These are phyloP conservation scores for Metschnikowia amazonensis DNA, from an alignment of 805 yeast species.

Conservation along the genomic window DNA sequence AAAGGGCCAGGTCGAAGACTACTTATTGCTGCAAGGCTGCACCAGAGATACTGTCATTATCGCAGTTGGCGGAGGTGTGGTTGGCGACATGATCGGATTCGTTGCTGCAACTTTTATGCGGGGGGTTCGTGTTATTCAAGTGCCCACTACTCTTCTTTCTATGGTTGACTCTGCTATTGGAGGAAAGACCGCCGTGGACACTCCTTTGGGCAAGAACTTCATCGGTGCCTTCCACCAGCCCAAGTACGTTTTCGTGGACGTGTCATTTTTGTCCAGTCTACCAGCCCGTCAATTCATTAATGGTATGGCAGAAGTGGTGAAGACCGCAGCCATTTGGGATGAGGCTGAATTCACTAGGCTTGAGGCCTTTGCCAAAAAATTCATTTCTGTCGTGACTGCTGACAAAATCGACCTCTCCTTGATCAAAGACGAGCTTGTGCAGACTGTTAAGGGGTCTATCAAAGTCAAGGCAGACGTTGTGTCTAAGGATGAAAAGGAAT, in stretches of 20 bases:
- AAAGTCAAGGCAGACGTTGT: constrained; percentile 93
- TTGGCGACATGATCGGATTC: constrained; percentile 98
- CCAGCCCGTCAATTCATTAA: constrained; percentile 94
- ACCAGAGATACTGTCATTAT: constrained; percentile 92
- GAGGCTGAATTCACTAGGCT: constrained; percentile 81
- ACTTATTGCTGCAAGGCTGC: constrained; percentile 74
- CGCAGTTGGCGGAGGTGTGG: constrained; percentile 97
- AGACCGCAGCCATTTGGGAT: constrained; percentile 98
- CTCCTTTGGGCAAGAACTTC: constrained; percentile 92
- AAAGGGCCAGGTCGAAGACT: constrained; percentile 92
- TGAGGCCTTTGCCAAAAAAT: constrained; percentile 68
- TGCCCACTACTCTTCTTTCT: constrained; percentile 89
- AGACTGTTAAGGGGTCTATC: constrained; percentile 80
- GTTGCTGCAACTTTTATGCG: constrained; percentile 99
- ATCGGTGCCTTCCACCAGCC: constrained; percentile 99
- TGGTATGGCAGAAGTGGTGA: constrained; percentile 97
- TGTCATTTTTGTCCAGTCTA: constrained; percentile 78
- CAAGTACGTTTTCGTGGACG: constrained; percentile 78
- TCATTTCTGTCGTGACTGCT: constrained; percentile 59
- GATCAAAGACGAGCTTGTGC: constrained; percentile 69
- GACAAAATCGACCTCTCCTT: constrained; percentile 50
- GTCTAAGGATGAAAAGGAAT: constrained; percentile 89
- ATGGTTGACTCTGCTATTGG: constrained; percentile 99
- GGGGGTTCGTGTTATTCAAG: constrained; percentile 89
- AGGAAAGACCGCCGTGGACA: constrained; percentile 97